phyloP scores from a whole-genome alignment of 345 rosid species.

The Aquilaria malaccensis region DNA sequence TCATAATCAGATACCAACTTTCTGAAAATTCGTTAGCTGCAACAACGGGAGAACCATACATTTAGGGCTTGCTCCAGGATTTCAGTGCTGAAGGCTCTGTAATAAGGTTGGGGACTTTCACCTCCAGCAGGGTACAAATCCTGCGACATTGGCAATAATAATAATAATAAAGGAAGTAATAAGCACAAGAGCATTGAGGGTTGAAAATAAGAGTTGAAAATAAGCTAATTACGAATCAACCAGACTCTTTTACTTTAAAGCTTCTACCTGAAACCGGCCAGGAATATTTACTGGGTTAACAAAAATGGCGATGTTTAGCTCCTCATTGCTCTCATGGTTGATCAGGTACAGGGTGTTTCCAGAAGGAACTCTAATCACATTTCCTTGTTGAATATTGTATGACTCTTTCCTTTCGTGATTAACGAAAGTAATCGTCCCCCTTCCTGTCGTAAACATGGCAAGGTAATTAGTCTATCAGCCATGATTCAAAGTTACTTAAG shows the following conservation, averaged over 20 bases:
- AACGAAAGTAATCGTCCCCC: constrained; percentile 4
- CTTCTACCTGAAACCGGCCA: not conserved
- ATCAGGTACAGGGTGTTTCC: constrained; percentile 6
- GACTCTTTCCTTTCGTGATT: constrained; percentile 9
- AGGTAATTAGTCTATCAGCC: not conserved
- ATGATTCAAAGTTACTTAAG: not conserved
- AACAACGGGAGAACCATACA: not conserved
- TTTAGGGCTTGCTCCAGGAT: constrained; percentile 6
- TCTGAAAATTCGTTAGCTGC: not conserved
- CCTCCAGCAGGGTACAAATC: constrained; percentile 6
- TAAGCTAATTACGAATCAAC: not conserved
- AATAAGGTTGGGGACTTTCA: not conserved
- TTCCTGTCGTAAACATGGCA: not conserved
- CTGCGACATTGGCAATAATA: not conserved
- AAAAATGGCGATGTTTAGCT: not conserved
- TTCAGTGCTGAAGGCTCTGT: not conserved
- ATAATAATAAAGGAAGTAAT: not conserved
- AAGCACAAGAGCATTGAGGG: not conserved
- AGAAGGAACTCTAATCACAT: not conserved
- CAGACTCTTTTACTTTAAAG: too few species aligned
- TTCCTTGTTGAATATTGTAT: not conserved
- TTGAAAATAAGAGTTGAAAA: not conserved
- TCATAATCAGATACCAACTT: not conserved
- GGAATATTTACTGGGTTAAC: not conserved
- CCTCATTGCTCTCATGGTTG: constrained; percentile 5